phyloP scores from a whole-genome alignment of 257 asterid genomes.

The Capsicum baccatum region DNA sequence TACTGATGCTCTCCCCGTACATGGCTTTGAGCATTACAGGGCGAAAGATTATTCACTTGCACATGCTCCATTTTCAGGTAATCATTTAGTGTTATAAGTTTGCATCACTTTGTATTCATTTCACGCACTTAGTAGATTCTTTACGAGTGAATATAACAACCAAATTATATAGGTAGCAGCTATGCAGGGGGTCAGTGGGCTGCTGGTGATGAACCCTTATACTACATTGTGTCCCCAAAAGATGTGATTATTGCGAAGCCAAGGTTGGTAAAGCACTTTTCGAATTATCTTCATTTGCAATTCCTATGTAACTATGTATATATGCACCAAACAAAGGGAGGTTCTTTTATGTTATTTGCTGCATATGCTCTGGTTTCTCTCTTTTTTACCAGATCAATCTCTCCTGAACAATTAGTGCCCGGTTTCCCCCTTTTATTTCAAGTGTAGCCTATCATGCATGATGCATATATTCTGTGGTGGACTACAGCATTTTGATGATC shows the following conservation, averaged over 20 bases:
- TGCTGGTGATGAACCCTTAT: slow-evolving; percentile 97
- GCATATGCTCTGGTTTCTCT: background rate
- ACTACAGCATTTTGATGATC: background rate
- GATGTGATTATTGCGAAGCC: slow-evolving; percentile 99
- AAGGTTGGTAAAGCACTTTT: slow-evolving; percentile 58
- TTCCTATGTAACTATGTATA: slow-evolving; percentile 31
- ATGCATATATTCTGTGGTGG: background rate
- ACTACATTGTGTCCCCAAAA: slow-evolving; percentile 95
- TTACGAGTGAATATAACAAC: slow-evolving; percentile 24
- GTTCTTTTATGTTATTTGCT: slow-evolving; percentile 23
- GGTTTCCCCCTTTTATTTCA: background rate
- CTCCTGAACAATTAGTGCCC: slow-evolving; percentile 15
- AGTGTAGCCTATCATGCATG: background rate
- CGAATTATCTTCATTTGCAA: slow-evolving; percentile 19
- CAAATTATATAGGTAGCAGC: slow-evolving; percentile 79
- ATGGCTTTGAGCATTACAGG: slow-evolving; percentile 97
- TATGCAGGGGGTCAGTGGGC: slow-evolving; percentile 99
- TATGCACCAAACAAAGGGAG: background rate
- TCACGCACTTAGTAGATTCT: background rate
- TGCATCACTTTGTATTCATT: slow-evolving; percentile 15
- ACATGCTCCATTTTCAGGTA: slow-evolving; percentile 98
- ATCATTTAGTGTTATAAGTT: slow-evolving; percentile 35
- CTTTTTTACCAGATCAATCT: background rate
- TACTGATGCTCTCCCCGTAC: slow-evolving; percentile 96
- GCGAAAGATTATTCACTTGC: slow-evolving; percentile 97